Evolutionary conservation across 495 filamentous ascomycete genomes (phyloP).

Genomic region (Penicillium soppii): DNA sequence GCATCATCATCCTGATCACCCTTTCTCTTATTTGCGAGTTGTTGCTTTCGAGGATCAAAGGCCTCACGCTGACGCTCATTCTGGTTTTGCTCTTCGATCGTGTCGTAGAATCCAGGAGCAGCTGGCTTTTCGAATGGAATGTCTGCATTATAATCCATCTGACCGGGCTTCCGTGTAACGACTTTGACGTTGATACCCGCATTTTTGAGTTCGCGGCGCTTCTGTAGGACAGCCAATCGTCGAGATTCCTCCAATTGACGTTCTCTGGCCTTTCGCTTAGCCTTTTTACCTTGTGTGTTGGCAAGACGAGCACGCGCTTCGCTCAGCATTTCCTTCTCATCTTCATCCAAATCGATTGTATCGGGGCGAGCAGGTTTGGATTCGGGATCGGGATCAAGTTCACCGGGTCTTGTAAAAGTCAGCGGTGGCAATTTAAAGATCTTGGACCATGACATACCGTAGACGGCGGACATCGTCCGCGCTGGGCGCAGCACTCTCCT

Average conservation of each 20-base stretch:
- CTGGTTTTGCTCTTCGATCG: conserved; percentile 68
- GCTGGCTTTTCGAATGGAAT: conserved; percentile 95
- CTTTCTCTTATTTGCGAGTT: conserved; percentile 93
- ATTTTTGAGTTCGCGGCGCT: conserved; percentile 93
- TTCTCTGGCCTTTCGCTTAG: conserved; percentile 95
- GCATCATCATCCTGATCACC: conserved; percentile 81
- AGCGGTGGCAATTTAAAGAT: conserved; percentile 13
- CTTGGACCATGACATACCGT: conserved; percentile 41
- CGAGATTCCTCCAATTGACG: conserved; percentile 93
- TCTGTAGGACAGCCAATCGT: conserved; percentile 85
- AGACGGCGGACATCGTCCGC: conserved; percentile 91
- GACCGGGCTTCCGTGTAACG: conserved; percentile 83
- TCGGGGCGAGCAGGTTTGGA: conserved; percentile 96
- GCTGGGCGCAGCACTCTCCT: conserved; percentile 81
- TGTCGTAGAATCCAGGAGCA: conserved; percentile 91
- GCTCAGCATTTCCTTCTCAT: conserved; percentile 99
- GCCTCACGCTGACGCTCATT: conserved; percentile 87
- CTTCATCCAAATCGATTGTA: conserved; percentile 96
- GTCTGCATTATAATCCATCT: conserved; percentile 99
- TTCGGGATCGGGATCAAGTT: conserved; percentile 94
- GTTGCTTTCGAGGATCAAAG: conserved; percentile 93
- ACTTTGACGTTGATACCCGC: conserved; percentile 98
- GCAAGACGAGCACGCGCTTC: conserved; percentile 94
- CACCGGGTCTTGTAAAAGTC: conserved; percentile 63
- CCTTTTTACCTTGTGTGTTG: conserved; percentile 98